Percentiles rank a stretch among this genome's conserved stretches.
These are phyloP conservation scores for Epichloe scottii DNA, from an alignment of 2,329 filamentous ascomycete genomes.

Conservation along the genomic window DNA sequence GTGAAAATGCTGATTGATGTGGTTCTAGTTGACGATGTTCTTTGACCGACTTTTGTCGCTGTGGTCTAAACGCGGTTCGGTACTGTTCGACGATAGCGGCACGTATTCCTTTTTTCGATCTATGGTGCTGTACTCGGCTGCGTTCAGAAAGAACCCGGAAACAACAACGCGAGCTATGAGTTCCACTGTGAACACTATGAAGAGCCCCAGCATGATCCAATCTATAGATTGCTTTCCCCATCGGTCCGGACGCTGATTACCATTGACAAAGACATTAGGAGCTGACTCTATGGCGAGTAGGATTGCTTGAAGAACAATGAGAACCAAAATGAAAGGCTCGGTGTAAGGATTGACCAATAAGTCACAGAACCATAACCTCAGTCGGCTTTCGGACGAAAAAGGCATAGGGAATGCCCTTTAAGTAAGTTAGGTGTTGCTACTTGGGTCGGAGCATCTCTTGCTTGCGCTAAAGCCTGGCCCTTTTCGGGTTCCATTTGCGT, in stretches of 20 bases:
- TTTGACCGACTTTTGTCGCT: constrained; percentile 57
- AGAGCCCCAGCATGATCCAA: constrained; percentile 70
- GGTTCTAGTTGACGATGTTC: constrained; percentile 32
- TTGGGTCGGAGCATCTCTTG: constrained; percentile 3
- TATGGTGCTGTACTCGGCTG: constrained; percentile 82
- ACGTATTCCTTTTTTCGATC: constrained; percentile 64
- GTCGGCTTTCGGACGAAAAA: constrained; percentile 63
- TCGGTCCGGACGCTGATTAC: constrained; percentile 42
- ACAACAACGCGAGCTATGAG: constrained; percentile 75
- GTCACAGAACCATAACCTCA: constrained; percentile 68
- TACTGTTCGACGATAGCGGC: constrained; percentile 67
- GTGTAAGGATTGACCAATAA: constrained; percentile 75
- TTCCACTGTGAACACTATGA: constrained; percentile 82
- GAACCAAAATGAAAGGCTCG: constrained; percentile 71
- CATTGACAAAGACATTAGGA: constrained; percentile 52
- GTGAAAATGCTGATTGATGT: constrained; percentile 54
- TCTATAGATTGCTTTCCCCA: constrained; percentile 65
- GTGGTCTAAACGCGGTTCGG: constrained; percentile 66
- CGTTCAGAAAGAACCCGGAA: constrained; percentile 85
- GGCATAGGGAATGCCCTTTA: constrained; percentile 71
- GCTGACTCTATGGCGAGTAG: constrained; percentile 78
- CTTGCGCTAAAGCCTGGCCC: constrained; percentile 11
- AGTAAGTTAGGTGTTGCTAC: constrained; percentile 52
- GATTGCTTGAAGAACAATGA: constrained; percentile 81
- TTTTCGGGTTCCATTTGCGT: constrained; percentile 35